Evolutionary conservation across 2,329 filamentous ascomycete genomes (phyloP), one percentile per base, ranked within the genome.

Genomic region (Aspergillus ibericus): DNA sequence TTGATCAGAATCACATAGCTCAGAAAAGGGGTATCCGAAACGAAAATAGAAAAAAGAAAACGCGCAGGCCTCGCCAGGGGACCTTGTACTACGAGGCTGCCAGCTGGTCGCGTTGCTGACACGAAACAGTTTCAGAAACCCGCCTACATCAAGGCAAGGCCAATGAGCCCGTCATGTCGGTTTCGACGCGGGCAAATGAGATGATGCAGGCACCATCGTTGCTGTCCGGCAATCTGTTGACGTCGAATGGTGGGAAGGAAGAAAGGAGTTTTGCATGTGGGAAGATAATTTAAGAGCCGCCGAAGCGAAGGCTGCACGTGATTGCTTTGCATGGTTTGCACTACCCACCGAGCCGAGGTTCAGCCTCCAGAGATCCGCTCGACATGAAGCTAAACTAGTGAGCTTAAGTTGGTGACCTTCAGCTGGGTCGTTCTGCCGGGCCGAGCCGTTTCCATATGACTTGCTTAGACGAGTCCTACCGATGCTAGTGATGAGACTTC

Each of bases 251-350:
- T 16, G 48, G 46, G 36, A 58, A 53, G 27, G 46, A 46, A 59
- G 29, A 29, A 48, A 48, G 47, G 29, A 40, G n/a, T 48, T 56
- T 47, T 2, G 16, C 40, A 35, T 48, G 56, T 61, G 60, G 38
- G 56, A 58, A 58, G 55, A 42, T 38, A 56, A 42, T 58, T 58
- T 57, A 48, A 29, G 25, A 27, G n/a, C 44, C 44, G 36, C 48
- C 46, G 48, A 61, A 61, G 44, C 51, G 58, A 46, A 22, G 7
- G 0, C 1, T 8, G 53, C 63, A 66, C 61, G 62, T 66, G 63
- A 34, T n/a, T 0, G 0, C 32, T 35, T 60, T 65, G 53, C 48
- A 38, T 18, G 16, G 20, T 53, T 57, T 35, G 46, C 38, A 52
- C 22, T n/a, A 48, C n/a, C 36, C 29, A 42, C 29, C 7, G 38